Conservation (phyloP, 306 rosid species). For the Glycyrrhiza uralensis region DNA sequence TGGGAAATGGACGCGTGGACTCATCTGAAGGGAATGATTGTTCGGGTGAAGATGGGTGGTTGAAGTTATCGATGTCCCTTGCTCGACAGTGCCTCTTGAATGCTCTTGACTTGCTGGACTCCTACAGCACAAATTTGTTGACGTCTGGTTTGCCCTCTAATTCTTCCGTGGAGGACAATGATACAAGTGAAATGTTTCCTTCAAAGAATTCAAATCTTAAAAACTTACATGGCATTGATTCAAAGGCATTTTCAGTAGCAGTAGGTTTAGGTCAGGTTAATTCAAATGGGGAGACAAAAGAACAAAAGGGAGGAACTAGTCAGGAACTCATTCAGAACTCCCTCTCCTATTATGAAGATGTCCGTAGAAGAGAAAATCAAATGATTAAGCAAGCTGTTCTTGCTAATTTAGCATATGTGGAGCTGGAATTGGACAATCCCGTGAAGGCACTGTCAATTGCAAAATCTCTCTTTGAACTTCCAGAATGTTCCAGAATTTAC, state of each 20-base stretch:
- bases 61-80: conserved; percentile 72
- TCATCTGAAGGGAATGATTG: conserved; percentile 41
- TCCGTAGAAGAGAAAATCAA: conserved; percentile 63
- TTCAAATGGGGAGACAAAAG: conserved; percentile 81
- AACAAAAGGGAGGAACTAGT: conserved; percentile 74
- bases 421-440: conserved; percentile 86
- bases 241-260: conserved; percentile 56
- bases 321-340: conserved; percentile 89
- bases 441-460: conserved; percentile 66
- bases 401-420: conserved; percentile 85
- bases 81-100: conserved; percentile 79
- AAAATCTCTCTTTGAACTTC: conserved; percentile 67
- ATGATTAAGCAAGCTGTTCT: conserved; percentile 84
- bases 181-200: conserved; percentile 51
- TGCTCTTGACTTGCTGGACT: conserved; percentile 66
- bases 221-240: conserved; percentile 51
- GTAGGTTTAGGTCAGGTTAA: conserved; percentile 57
- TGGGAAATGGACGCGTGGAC: conserved; percentile 45
- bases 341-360: conserved; percentile 64
- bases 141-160: conserved; percentile 63
- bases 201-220: conserved; percentile 62
- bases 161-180: conserved; percentile 63
- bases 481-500: conserved; percentile 85
- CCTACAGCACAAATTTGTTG: conserved; percentile 36
- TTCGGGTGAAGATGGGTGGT: conserved; percentile 57